These are phyloP conservation scores for Suillus sp. DNA, from an alignment of 768 basidiomycete species.

Conservation along the genomic window DNA sequence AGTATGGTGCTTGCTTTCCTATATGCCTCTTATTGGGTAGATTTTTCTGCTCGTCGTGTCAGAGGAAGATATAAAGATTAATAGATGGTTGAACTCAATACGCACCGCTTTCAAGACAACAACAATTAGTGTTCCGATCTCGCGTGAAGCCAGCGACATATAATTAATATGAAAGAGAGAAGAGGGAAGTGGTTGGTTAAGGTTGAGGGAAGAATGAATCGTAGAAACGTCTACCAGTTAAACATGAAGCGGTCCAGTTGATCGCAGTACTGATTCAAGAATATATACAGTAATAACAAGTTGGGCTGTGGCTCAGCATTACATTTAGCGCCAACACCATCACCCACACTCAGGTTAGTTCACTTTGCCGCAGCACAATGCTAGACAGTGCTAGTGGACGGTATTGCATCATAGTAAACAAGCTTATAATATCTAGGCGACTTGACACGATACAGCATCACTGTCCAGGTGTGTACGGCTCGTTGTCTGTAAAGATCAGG, in stretches of 20 bases:
- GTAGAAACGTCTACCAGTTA: neutral
- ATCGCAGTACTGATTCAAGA: constrained; percentile 5
- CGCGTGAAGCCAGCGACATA: constrained; percentile 65
- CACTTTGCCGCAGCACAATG: neutral
- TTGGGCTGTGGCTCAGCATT: constrained; percentile 4
- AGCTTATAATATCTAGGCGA: neutral
- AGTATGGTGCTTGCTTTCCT: constrained; percentile 98
- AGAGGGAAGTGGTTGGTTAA: constrained; percentile 1
- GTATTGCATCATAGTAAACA: neutral
- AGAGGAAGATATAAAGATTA: constrained; percentile 15
- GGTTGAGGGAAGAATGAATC: neutral
- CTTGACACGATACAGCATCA: constrained; percentile 19
- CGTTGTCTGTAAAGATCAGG: constrained; percentile 58
- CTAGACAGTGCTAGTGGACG: neutral
- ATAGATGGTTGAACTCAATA: constrained; percentile 21
- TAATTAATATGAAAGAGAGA: constrained; percentile 15
- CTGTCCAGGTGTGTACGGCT: constrained; percentile 58
- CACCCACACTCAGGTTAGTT: neutral
- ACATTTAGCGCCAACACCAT: neutral
- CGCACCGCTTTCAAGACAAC: constrained; percentile 93
- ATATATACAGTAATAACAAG: neutral
- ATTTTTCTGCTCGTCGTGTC: constrained; percentile 61
- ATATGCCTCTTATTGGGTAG: constrained; percentile 90
- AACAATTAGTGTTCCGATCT: constrained; percentile 92
- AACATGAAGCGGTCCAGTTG: neutral